A percentile compares a stretch with the other conserved stretches of the same genome.
Conservation (phyloP, 805 yeast genomes). For the Sungouiozyma intestinalis region DNA sequence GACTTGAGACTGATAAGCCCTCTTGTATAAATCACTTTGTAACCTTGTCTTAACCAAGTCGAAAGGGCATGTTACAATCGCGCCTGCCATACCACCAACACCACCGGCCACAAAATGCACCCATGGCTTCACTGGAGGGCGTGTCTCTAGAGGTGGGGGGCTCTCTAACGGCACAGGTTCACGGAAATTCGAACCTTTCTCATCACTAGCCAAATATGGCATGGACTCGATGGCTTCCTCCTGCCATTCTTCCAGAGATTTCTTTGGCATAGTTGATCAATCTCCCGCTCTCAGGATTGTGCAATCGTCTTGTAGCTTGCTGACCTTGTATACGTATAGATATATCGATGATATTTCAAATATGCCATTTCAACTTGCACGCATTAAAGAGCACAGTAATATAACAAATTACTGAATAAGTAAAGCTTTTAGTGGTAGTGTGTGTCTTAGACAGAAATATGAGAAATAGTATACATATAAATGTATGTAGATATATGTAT, state of each 20-base stretch:
- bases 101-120: constrained; percentile 89
- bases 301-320: no score
- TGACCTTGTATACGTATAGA: no score
- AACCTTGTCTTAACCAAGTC: constrained; percentile 93
- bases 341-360: no score
- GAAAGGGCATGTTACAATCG: constrained; percentile 85
- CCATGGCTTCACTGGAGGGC: constrained; percentile 38
- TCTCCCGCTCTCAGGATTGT: no score
- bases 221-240: constrained; percentile 45
- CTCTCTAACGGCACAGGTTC: constrained; percentile 24
- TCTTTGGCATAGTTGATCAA: constrained; percentile 15
- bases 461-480: neutral
- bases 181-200: constrained; percentile 48
- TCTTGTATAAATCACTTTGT: constrained; percentile 76
- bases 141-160: constrained; percentile 7
- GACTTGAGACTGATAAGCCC: constrained; percentile 34
- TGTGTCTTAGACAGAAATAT: neutral
- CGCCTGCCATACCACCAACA: constrained; percentile 96
- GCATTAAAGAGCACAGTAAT: no score
- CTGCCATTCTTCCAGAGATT: constrained; percentile 24
- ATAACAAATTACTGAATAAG: no score
- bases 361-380: no score
- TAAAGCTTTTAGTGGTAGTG: no score
- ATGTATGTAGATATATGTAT: neutral
- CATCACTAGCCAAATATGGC: constrained; percentile 62